Conservation (phyloP, 192 early-diverging fungal species). For the Podila minutissima region DNA sequence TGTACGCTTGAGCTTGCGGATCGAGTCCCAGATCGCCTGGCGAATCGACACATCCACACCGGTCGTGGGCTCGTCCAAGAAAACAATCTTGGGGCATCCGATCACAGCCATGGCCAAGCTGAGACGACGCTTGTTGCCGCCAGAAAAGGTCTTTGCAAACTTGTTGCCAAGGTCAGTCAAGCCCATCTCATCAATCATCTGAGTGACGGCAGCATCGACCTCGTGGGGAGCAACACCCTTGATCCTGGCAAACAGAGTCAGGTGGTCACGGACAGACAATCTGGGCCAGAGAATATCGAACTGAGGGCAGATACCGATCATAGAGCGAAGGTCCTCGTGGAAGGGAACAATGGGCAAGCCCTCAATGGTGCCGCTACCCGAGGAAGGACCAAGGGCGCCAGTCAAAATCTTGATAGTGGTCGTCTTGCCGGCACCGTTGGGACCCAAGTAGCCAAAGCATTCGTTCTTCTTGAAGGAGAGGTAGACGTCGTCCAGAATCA, state of each 20-base stretch:
- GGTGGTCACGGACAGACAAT: slow-evolving; percentile 53
- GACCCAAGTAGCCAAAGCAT: slow-evolving; percentile 64
- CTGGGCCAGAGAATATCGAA: slow-evolving; percentile 51
- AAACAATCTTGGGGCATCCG: slow-evolving; percentile 75
- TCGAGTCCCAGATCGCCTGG: slow-evolving; percentile 61
- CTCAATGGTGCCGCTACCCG: slow-evolving; percentile 39
- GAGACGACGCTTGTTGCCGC: slow-evolving; percentile 73
- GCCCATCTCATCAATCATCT: slow-evolving; percentile 47
- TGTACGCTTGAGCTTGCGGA: slow-evolving; percentile 50
- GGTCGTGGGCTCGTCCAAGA: slow-evolving; percentile 88
- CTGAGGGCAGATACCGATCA: slow-evolving; percentile 59
- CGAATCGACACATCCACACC: slow-evolving; percentile 72
- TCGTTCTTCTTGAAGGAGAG: slow-evolving; percentile 57
- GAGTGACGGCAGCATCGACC: slow-evolving; percentile 16
- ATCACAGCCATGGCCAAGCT: slow-evolving; percentile 69
- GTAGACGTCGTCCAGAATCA: slow-evolving; percentile 54
- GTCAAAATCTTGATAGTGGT: slow-evolving; percentile 58
- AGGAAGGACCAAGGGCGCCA: slow-evolving; percentile 44
- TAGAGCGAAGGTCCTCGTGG: slow-evolving; percentile 40
- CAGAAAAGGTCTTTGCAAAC: slow-evolving; percentile 61
- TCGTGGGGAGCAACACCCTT: slow-evolving; percentile 49
- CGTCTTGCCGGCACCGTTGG: slow-evolving; percentile 70
- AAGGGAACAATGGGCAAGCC: slow-evolving; percentile 42
- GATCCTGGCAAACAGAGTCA: slow-evolving; percentile 51
- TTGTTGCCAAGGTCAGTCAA: slow-evolving; percentile 36